Conservation (phyloP, 2,329 filamentous ascomycete species). For the Trichoderma asperellum region DNA sequence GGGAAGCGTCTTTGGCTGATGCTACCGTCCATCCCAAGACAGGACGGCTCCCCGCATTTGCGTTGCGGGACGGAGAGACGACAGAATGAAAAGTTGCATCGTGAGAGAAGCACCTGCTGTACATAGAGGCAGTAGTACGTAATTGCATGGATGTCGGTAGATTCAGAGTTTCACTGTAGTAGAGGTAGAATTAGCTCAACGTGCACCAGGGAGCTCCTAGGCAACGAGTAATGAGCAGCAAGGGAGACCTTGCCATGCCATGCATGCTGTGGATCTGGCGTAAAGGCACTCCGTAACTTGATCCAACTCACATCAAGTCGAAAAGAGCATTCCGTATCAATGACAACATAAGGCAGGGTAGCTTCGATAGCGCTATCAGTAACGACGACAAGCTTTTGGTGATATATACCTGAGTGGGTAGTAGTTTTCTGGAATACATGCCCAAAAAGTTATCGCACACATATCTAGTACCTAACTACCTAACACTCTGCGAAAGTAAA, state of each 20-base stretch:
- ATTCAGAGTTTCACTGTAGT: background rate
- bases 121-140: background rate
- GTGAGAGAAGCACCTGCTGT: background rate
- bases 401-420: too few relatives aligned
- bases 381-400: background rate
- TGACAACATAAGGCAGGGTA: background rate
- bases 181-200: background rate
- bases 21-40: constrained; percentile 23
- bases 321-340: background rate
- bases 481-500: background rate
- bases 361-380: background rate
- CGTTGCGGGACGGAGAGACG: constrained; percentile 22
- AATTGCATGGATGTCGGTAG: background rate
- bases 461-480: too few relatives aligned
- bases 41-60: constrained; percentile 23
- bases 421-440: too few relatives aligned
- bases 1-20: constrained; percentile 22
- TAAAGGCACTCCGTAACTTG: background rate
- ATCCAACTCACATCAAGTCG: background rate
- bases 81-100: background rate
- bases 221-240: constrained; percentile 19
- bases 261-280: background rate
- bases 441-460: too few relatives aligned
- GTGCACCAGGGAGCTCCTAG: background rate
- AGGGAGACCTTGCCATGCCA: constrained; percentile 1